A percentile compares a stretch with the other conserved stretches of the same genome.
These are phyloP conservation scores for Simplicillium sp. DNA, from an alignment of 2,329 filamentous ascomycete species.

Conservation along the genomic window DNA sequence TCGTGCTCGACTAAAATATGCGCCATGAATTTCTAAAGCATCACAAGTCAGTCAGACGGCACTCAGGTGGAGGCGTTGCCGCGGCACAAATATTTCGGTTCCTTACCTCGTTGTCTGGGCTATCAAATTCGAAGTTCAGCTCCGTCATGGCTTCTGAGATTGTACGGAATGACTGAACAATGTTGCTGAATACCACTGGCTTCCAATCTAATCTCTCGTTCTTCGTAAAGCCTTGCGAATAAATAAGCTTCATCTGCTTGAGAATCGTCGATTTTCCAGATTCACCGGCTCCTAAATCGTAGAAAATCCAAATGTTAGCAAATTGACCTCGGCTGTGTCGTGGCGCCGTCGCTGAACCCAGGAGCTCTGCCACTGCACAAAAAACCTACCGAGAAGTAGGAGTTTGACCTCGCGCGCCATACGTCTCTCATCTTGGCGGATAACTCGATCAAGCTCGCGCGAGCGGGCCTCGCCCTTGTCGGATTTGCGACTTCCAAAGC, in stretches of 20 bases:
- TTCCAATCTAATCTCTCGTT: conserved; percentile 89
- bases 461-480: conserved; percentile 45
- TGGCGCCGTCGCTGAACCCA: too few relatives aligned
- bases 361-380: too few relatives aligned
- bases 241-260: conserved; percentile 98
- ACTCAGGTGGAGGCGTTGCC: conserved; percentile 12
- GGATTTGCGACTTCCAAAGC: conserved; percentile 49
- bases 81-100: not conserved
- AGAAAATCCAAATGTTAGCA: not conserved
- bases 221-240: conserved; percentile 83
- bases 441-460: conserved; percentile 74
- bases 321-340: too few relatives aligned
- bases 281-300: conserved; percentile 76
- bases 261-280: conserved; percentile 85
- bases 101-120: conserved; percentile 69
- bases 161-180: conserved; percentile 84
- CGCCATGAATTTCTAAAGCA: conserved; percentile 61
- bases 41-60: conserved; percentile 6
- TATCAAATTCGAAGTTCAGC: conserved; percentile 68
- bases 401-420: conserved; percentile 88
- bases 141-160: conserved; percentile 88
- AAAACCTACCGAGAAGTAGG: conserved; percentile 68
- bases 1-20: conserved; percentile 73
- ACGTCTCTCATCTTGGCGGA: conserved; percentile 81
- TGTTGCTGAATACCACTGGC: conserved; percentile 90